Base-by-base conservation (phyloP, 306 rosid genomes). In the Geum urbanum region DNA sequence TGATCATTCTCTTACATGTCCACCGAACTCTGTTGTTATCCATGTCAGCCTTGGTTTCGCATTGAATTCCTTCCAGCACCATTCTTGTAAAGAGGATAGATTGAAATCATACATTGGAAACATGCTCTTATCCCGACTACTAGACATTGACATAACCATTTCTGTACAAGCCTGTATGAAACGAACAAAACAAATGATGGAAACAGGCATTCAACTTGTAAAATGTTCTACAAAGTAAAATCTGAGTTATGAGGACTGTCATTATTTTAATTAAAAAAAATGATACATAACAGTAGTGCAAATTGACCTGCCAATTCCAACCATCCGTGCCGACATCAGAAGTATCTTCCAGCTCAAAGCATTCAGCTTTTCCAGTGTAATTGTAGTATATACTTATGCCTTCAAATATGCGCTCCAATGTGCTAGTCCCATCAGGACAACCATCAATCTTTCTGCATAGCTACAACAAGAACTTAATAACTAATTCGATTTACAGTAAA, bases 121-220 rank as follows among this genome's bases (percentile, higher is more conserved):
- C 95, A 91, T 86, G 86, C 96, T 85, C 67, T 74, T 64, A 43
- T 82, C 87, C 40, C 15, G 54, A 83, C 80, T 74, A 57, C 91
- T 74, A 59, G 96, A 82, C 94, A 87, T 87, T 55, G 97, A 95
- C 97, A 91, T 91, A 70, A 89, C 87, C 96, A 91, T 91, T 79
- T 89, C 91, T 20, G 92, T 91, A 85, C 97, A 91, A 15, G 96
- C 91, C 96, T 89, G 78, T 57, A 65, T 45, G 66, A 72, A 22
- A 43, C 9, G 54, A 51, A 69, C 43, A 51, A 64, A 70, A 39
- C 43, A 37, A 74, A 48, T 67, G 50, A 72, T 61, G 32, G 58
- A 49, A 79, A 39, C 18, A 48, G 7, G 8, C 47, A 61, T 49
- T 73, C 79, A 11, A 27, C 9, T 46, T 16, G 35, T 49, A 5